Base-by-base conservation (phyloP, 768 basidiomycete genomes). In the Zangia roseola region DNA sequence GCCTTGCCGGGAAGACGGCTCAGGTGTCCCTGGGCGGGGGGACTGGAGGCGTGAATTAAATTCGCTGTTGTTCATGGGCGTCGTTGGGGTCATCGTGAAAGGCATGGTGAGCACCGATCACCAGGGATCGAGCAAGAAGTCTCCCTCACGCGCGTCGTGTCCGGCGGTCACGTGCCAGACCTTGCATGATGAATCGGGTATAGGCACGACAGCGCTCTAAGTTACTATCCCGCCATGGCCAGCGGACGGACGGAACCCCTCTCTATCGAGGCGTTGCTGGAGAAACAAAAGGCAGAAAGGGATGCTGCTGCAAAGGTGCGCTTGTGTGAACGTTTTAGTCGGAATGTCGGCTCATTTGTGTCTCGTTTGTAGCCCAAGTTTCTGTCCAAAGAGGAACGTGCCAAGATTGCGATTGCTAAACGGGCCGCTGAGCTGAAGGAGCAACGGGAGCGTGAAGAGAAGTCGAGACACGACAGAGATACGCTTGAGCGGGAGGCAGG, bases 381-480 rank as follows among this genome's bases (percentile, higher is more conserved):
- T 74, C 75, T 98, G 13, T 82, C 90, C 3, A 98, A 91, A 70
- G 91, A 94, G 56, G 90, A 97, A 61, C 83, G 95, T 41, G 91
- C 91, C 16, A 82, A 83, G 61, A 71, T 97, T 30, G 95, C 95
- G 4, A 88, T 97, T 52, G 84, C 86, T 14, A 89, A 91, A 59
- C 85, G 95, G 13, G 80, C 84, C 17, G 80, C 87, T 50, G 94
- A 97, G 64, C 86, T 97, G 34, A 78, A 73, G 43, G 82, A 82
- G 37, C 80, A 91, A 61, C 83, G 77, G 51, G 82, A 80, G 46
- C 78, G 74, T 41, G 84, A 86, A 17, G 87, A 91, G 39, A 71
- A 70, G 6, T 50, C 82, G 5, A 76, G 75, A 54, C 64, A 68
- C 35, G 84, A 91, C 50, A 73, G 92, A 33, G 84, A 89, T 51